A percentile compares a stretch with the other conserved stretches of the same genome.
phyloP scores from a whole-genome alignment of 2,329 filamentous ascomycete genomes.

The Claviceps arundinis region DNA sequence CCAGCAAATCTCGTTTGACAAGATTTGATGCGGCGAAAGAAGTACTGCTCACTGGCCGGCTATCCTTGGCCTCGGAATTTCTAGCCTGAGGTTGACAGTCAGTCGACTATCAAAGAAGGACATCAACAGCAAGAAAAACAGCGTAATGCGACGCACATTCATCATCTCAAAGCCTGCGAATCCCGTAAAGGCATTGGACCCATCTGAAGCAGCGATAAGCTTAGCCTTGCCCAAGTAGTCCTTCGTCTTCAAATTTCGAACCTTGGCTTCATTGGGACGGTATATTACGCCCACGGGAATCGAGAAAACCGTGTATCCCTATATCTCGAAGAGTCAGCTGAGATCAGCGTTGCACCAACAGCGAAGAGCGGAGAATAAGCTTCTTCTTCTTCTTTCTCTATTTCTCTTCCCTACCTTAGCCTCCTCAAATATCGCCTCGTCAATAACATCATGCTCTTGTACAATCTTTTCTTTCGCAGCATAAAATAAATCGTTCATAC shows the following conservation, averaged over 20 bases:
- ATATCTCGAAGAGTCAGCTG: slow-evolving; percentile 14
- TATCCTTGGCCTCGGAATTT: slow-evolving; percentile 51
- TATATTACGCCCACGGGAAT: slow-evolving; percentile 95
- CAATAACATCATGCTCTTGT: slow-evolving; percentile 92
- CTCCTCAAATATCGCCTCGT: slow-evolving; percentile 86
- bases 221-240: slow-evolving; percentile 96
- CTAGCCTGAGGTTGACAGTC: slow-evolving; percentile 26
- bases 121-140: neutral
- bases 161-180: slow-evolving; percentile 70
- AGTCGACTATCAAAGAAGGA: slow-evolving; percentile 3
- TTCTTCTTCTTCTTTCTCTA: neutral
- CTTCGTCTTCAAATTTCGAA: slow-evolving; percentile 94
- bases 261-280: slow-evolving; percentile 91
- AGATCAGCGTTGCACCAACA: neutral
- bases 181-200: slow-evolving; percentile 67
- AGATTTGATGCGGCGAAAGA: slow-evolving; percentile 89
- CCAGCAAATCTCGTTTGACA: slow-evolving; percentile 73
- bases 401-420: slow-evolving; percentile 54
- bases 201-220: slow-evolving; percentile 76
- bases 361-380: neutral
- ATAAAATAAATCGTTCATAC: slow-evolving; percentile 80
- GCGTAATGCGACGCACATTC: slow-evolving; percentile 36
- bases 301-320: slow-evolving; percentile 98
- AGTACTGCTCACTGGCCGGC: slow-evolving; percentile 69
- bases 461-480: slow-evolving; percentile 94